Evolutionary conservation across 495 filamentous ascomycete species (phyloP).

Genomic region (Talaromyces ruber): DNA sequence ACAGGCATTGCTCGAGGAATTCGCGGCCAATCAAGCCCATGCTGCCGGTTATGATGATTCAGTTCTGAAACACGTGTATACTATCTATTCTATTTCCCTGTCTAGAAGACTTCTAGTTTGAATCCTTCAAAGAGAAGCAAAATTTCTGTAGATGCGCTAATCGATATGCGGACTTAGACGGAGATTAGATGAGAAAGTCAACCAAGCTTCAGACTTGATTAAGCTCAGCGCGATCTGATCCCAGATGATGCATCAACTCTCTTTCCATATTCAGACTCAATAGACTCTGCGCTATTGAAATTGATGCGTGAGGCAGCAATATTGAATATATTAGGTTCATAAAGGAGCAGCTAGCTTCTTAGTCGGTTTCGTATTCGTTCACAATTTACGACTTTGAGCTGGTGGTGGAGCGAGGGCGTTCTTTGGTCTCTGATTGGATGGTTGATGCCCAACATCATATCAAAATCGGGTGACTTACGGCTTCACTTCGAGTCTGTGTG

Average conservation of each 20-base stretch:
- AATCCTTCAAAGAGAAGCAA: no score
- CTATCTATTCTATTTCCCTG: background rate
- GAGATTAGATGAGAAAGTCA: background rate
- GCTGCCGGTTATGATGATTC: conserved; percentile 45
- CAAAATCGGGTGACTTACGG: background rate
- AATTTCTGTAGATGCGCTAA: background rate
- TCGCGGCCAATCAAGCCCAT: conserved; percentile 45
- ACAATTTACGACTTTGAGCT: no score
- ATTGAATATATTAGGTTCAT: background rate
- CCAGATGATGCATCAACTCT: background rate
- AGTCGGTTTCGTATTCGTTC: background rate
- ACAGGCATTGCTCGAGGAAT: conserved; percentile 37
- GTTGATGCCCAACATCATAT: background rate
- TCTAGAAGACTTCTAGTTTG: no score
- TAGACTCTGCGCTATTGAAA: background rate
- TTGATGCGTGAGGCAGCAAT: background rate
- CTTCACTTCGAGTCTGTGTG: background rate
- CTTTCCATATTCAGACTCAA: background rate
- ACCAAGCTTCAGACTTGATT: background rate
- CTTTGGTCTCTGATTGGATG: background rate
- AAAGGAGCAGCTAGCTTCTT: background rate
- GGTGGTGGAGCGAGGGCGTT: background rate
- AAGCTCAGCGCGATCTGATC: background rate
- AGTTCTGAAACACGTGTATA: conserved; percentile 6
- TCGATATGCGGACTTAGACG: background rate